Evolutionary conservation across 2,329 filamentous ascomycete species (phyloP), one percentile per base, ranked within the genome.

Genomic region (Scedosporium aurantiacum): DNA sequence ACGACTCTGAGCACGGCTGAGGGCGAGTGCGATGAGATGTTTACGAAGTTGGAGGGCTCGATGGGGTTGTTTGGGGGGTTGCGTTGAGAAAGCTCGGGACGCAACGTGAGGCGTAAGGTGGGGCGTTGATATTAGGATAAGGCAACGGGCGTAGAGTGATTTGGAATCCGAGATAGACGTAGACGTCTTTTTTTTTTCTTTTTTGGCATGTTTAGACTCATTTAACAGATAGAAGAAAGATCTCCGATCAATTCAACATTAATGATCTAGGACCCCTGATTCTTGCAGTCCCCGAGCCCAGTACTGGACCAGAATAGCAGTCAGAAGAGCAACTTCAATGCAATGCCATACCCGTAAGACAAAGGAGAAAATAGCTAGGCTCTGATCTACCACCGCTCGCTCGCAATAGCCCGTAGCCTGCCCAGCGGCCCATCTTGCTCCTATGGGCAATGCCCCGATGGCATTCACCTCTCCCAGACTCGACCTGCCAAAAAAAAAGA

Each of bases 21-120:
- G 62, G 90, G 85, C 2, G 93, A 97, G 77, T 88, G 87, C 74
- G 89, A 95, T 63, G 94, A 97, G 78, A 97, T 97, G 91, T 79
- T 87, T 68, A 85, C 84, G 5, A 93, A 92, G 74, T 73, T 90
- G 58, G 80, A 78, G 58, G 82, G 82, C 2, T 82, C 82, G 10
- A 68, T 85, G 66, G 76, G 80, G 0, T 72, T 81, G 3, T 82
- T 84, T 64, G 71, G 60, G 43, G 43, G 43, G 8, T 54, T 54
- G 50, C 50, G 21, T 54, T 54, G 21, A 25, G 23, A 54, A 52
- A 47, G 21, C n/a, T 18, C 1, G 10, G 21, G n/a, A 47, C 16
- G 43, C 16, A 18, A 47, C 43, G 14, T 10, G 32, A 47, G 43
- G 43, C 43, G 43, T 47, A 47, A 14, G 21, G 43, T 23, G 3